Conservation (phyloP, 257 asterid genomes). For the Parsonsia alboflavescens region DNA sequence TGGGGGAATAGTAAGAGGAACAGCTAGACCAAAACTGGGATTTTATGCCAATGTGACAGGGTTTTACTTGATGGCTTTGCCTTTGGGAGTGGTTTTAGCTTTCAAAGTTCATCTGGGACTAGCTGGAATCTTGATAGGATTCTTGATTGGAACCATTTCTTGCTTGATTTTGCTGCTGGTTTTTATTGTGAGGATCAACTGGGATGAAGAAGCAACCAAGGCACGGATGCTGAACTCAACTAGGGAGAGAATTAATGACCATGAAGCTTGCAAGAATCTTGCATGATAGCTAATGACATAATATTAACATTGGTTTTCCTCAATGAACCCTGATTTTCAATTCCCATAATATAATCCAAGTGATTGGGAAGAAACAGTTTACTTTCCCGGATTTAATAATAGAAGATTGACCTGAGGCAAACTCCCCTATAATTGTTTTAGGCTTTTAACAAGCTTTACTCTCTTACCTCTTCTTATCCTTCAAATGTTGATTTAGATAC, state of each 20-base stretch:
- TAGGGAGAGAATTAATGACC: slow-evolving; percentile 8
- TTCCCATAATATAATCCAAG: background rate
- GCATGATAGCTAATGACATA: background rate
- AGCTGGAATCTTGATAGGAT: slow-evolving; percentile 62
- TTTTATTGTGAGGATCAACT: slow-evolving; percentile 50
- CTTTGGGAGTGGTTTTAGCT: slow-evolving; percentile 54
- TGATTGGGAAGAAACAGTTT: background rate
- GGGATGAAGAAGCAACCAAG: slow-evolving; percentile 63
- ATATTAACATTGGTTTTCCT: background rate
- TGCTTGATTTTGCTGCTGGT: slow-evolving; percentile 53
- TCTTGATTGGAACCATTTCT: slow-evolving; percentile 50
- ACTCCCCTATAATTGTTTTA: background rate
- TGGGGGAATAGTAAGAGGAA: slow-evolving; percentile 81
- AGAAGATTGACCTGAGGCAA: background rate
- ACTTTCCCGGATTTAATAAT: background rate
- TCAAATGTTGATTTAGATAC: too few relatives aligned
- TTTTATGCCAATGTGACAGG: slow-evolving; percentile 66
- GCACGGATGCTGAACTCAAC: slow-evolving; percentile 33
- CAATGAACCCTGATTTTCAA: background rate
- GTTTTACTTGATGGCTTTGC: slow-evolving; percentile 65
- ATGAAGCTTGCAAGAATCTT: slow-evolving; percentile 13
- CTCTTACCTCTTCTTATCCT: background rate
- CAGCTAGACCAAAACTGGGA: slow-evolving; percentile 76
- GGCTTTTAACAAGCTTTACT: background rate
- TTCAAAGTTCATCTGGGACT: slow-evolving; percentile 53